phyloP scores from a whole-genome alignment of 2,329 filamentous ascomycete genomes.

The Didymella arachidicola region DNA sequence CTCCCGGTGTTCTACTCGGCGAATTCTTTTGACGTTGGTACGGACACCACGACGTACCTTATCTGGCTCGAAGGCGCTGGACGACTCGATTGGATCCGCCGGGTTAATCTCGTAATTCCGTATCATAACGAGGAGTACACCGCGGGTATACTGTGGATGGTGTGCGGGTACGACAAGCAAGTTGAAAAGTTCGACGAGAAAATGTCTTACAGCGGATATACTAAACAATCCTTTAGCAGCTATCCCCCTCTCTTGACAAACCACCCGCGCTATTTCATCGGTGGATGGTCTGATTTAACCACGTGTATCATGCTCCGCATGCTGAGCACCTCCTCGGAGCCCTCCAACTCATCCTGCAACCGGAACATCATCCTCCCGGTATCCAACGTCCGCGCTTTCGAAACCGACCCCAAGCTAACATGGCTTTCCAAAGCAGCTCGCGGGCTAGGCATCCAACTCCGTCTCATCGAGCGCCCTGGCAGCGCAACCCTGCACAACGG shows the following conservation, averaged over 20 bases:
- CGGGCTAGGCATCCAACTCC: slow-evolving; percentile 6
- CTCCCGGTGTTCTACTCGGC: slow-evolving; percentile 7
- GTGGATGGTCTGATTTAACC: background rate
- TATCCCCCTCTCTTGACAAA: background rate
- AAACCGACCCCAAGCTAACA: background rate
- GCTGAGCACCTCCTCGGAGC: background rate
- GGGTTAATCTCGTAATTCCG: background rate
- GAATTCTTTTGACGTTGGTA: background rate
- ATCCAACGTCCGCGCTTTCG: background rate
- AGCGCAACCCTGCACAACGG: background rate
- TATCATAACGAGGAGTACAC: background rate
- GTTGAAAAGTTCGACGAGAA: background rate
- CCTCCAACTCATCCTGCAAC: background rate
- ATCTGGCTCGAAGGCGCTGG: background rate
- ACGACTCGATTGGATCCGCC: background rate
- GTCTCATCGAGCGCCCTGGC: background rate
- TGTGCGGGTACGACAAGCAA: background rate
- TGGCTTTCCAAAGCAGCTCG: background rate
- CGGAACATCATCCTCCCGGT: slow-evolving; percentile 2
- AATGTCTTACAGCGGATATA: background rate
- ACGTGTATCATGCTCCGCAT: slow-evolving; percentile 4
- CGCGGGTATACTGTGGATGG: slow-evolving; percentile 4
- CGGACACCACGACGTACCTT: slow-evolving; percentile 4
- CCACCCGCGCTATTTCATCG: background rate
- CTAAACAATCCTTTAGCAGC: background rate